These are phyloP conservation scores for Suhomyces emberorum DNA, from an alignment of 805 yeast species.

Conservation along the genomic window DNA sequence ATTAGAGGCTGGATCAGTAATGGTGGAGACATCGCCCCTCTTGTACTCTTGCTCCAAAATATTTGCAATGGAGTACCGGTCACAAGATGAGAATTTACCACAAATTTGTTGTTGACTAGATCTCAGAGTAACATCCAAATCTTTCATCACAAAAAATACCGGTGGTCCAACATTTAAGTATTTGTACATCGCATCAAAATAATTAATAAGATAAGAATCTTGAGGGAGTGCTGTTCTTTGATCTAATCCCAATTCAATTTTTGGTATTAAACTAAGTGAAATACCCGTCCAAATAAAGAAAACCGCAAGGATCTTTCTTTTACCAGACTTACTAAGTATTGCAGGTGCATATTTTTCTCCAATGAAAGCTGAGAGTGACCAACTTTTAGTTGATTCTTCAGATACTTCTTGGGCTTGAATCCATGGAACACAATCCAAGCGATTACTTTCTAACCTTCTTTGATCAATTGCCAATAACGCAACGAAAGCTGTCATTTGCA, in stretches of 20 bases:
- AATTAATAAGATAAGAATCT: constrained; percentile 76
- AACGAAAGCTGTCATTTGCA: constrained; percentile 81
- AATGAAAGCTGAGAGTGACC: constrained; percentile 34
- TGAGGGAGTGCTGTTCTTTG: constrained; percentile 85
- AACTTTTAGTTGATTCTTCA: constrained; percentile 6
- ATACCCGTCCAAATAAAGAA: constrained; percentile 65
- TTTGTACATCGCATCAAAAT: constrained; percentile 70
- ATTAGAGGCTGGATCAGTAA: constrained; percentile 79
- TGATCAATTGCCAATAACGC: constrained; percentile 70
- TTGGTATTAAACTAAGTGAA: constrained; percentile 68
- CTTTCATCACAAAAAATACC: constrained; percentile 75
- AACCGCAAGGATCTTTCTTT: constrained; percentile 46
- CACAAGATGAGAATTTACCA: constrained; percentile 84
- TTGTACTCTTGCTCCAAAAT: constrained; percentile 81
- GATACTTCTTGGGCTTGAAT: constrained; percentile 17
- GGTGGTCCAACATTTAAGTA: constrained; percentile 91
- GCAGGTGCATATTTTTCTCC: constrained; percentile 55
- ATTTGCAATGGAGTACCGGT: constrained; percentile 73
- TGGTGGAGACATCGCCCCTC: constrained; percentile 58
- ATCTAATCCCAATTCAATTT: constrained; percentile 75
- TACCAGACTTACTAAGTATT: constrained; percentile 47
- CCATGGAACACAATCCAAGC: constrained; percentile 65
- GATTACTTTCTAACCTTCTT: constrained; percentile 51
- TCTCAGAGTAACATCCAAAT: constrained; percentile 58
- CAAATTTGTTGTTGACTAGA: constrained; percentile 71